These are phyloP conservation scores for Pleurotus giganteus DNA, from an alignment of 768 basidiomycete genomes.

Conservation along the genomic window DNA sequence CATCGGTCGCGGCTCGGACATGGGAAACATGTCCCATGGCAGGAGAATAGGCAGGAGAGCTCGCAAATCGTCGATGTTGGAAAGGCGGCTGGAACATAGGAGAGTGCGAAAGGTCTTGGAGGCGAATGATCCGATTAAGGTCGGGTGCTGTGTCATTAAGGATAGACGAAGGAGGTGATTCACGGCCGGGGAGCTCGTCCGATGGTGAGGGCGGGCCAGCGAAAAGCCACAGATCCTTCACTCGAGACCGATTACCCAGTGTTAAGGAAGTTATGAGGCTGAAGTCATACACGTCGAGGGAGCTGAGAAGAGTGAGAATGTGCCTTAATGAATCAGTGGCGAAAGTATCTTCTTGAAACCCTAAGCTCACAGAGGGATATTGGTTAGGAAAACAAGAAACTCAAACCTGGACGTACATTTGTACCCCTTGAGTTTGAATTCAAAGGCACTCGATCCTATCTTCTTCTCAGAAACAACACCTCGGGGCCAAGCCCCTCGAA, in stretches of 20 bases:
- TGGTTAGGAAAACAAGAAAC: conserved; percentile 11
- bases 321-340: conserved; percentile 70
- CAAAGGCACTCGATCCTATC: conserved; percentile 66
- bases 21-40: conserved; percentile 17
- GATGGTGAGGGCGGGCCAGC: conserved; percentile 45
- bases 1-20: neutral
- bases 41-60: conserved; percentile 26
- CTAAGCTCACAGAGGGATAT: conserved; percentile 29
- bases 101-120: conserved; percentile 12
- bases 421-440: conserved; percentile 82
- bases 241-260: conserved; percentile 67
- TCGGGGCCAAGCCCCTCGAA: conserved; percentile 75
- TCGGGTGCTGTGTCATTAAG: conserved; percentile 22
- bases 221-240: conserved; percentile 80
- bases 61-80: conserved; percentile 35
- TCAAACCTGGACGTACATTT: conserved; percentile 50
- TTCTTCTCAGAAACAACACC: conserved; percentile 80
- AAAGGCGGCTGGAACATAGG: conserved; percentile 14
- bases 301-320: conserved; percentile 63
- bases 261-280: conserved; percentile 67
- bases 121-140: conserved; percentile 17
- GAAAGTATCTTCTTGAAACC: conserved; percentile 68
- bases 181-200: conserved; percentile 25
- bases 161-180: conserved; percentile 31
- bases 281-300: conserved; percentile 68